A percentile compares a stretch with the other conserved stretches of the same genome.
These are phyloP conservation scores for Aquilaria malaccensis DNA, from an alignment of 345 rosid species.

Conservation along the genomic window DNA sequence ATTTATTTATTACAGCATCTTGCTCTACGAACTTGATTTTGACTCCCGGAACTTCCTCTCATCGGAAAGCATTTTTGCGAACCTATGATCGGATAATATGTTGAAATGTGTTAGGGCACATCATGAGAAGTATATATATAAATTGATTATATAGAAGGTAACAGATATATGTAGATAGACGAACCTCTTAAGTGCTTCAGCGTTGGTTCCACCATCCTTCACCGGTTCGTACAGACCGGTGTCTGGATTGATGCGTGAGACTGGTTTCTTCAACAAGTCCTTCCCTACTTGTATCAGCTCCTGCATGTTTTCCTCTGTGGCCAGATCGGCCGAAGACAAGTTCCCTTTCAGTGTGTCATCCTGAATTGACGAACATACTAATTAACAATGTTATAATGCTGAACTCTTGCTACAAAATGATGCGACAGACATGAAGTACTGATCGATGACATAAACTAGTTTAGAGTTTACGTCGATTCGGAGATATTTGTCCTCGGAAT, in stretches of 20 bases:
- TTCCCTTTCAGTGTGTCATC: slow-evolving; percentile 46
- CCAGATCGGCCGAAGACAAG: slow-evolving; percentile 30
- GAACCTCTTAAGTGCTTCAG: slow-evolving; percentile 51
- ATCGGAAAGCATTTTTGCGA: slow-evolving; percentile 44
- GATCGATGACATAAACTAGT: too few species aligned
- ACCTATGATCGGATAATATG: slow-evolving; percentile 17
- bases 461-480: slow-evolving; percentile 47
- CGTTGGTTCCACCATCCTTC: slow-evolving; percentile 38
- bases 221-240: slow-evolving; percentile 48
- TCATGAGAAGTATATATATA: not conserved
- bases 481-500: slow-evolving; percentile 50
- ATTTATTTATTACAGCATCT: too few species aligned
- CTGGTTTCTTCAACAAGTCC: slow-evolving; percentile 30
- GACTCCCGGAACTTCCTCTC: slow-evolving; percentile 35
- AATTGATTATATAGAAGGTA: not conserved
- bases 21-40: not conserved
- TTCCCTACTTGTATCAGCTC: slow-evolving; percentile 43
- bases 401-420: not conserved
- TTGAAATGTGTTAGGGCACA: not conserved
- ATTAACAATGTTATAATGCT: not conserved
- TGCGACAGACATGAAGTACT: too few species aligned
- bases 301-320: slow-evolving; percentile 45
- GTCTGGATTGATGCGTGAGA: slow-evolving; percentile 31
- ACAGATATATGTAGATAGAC: not conserved
- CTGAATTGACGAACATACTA: slow-evolving; percentile 15